Evolutionary conservation across 768 basidiomycete species (phyloP), one percentile per base, ranked within the genome.

Genomic region (Rhizopogon rudus): DNA sequence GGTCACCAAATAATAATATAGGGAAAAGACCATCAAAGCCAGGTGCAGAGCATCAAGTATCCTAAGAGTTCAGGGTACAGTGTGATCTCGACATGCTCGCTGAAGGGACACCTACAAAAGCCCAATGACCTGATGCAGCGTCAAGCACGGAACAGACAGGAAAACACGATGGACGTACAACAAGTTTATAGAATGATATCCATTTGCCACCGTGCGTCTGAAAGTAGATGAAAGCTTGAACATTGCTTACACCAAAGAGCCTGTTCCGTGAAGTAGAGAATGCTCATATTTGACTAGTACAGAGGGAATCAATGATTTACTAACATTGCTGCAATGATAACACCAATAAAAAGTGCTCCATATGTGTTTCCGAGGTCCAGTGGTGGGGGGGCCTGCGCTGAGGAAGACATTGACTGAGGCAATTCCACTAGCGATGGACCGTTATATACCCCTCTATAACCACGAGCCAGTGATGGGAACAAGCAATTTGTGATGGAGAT

Each of bases 1-100:
- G 9, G 60, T 62, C 41, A 76, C 65, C 40, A 71, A 52, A 61
- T 73, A 75, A 58, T 62, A 68, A 58, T 76, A 75, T 14, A 74
- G 39, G 29, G 61, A 62, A 53, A 74, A 70, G 3, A 71, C 66
- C 25, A 72, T 59, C 14, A 75, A 62, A 0, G 64, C 65, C 22
- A 74, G 58, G 35, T 75, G 73, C 16, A 72, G 49, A 8, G 67
- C 67, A 58, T 75, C 73, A 13, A 75, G 62, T 5, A 67, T 20
- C 74, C 75, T 75, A 40, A 29, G 20, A 0, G 13, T 13, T 25
- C 17, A 2, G 13, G 20, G 35, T 28, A n/a, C 3, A n/a, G 6
- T 40, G 9, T 25, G 29, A 22, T 40, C 16, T n/a, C 22, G 29
- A 41, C 13, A 9, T 22, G 9, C 41, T n/a, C 6, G 52, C 17